Percentiles rank a stretch among this genome's conserved stretches.
These are phyloP conservation scores for Aspergillus heteromorphus DNA, from an alignment of 495 filamentous ascomycete species.

Conservation along the genomic window DNA sequence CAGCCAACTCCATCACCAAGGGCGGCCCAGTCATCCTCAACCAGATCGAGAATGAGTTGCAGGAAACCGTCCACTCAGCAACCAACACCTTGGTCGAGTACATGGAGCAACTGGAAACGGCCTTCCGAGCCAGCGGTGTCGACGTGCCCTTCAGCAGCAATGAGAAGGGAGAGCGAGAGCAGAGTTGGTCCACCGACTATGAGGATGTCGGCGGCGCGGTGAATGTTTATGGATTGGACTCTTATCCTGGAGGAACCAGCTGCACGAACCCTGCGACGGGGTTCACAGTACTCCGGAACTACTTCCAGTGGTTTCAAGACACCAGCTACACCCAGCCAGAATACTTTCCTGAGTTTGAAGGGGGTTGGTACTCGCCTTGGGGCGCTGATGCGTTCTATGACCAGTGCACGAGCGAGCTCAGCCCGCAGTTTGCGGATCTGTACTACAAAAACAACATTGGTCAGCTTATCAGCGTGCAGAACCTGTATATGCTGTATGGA, in stretches of 20 bases:
- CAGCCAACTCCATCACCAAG: conserved; percentile 45
- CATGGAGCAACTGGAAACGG: conserved; percentile 42
- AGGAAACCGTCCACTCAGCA: background rate
- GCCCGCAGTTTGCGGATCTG: conserved; percentile 42
- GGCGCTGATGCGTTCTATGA: conserved; percentile 44
- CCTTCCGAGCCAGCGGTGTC: conserved; percentile 43
- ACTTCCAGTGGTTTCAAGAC: conserved; percentile 54
- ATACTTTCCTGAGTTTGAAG: conserved; percentile 49
- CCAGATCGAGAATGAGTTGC: conserved; percentile 49
- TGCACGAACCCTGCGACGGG: conserved; percentile 46
- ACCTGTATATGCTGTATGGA: conserved; percentile 50
- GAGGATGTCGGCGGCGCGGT: conserved; percentile 50
- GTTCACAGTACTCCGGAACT: conserved; percentile 47
- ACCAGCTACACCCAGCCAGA: conserved; percentile 50
- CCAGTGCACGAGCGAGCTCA: conserved; percentile 26
- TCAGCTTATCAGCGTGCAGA: conserved; percentile 44
- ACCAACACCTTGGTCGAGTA: conserved; percentile 3
- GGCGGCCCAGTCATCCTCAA: conserved; percentile 49
- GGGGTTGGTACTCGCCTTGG: conserved; percentile 50
- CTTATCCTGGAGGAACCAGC: conserved; percentile 49
- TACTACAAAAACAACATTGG: conserved; percentile 52
- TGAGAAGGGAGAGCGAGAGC: conserved; percentile 45
- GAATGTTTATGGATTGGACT: conserved; percentile 51
- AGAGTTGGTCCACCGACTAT: conserved; percentile 53
- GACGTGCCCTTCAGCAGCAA: conserved; percentile 49